These are phyloP conservation scores for Nicotiana otophora DNA, from an alignment of 257 asterid genomes.

Conservation along the genomic window DNA sequence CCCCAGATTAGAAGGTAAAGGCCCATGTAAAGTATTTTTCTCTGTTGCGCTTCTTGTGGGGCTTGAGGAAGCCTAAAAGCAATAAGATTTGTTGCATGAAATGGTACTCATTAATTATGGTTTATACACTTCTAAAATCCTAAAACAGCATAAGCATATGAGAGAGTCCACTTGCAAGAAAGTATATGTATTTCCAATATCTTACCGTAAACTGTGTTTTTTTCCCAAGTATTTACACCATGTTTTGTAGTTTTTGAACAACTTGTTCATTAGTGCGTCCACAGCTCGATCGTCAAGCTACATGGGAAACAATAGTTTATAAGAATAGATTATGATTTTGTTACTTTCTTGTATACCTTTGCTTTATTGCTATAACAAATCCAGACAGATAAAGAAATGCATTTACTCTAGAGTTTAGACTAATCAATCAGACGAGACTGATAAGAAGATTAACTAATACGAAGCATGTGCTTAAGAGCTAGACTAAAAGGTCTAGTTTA, in stretches of 20 bases:
- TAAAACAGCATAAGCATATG: background rate
- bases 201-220: conserved; percentile 91
- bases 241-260: conserved; percentile 94
- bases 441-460: background rate
- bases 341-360: background rate
- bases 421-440: conserved; percentile 4
- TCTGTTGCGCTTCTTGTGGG: conserved; percentile 73
- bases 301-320: conserved; percentile 10
- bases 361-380: conserved; percentile 17
- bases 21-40: conserved; percentile 94
- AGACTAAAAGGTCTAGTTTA: background rate
- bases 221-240: conserved; percentile 97
- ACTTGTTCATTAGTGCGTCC: conserved; percentile 82
- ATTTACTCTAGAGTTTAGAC: background rate
- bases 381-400: conserved; percentile 6
- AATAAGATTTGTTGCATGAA: conserved; percentile 7
- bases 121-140: background rate
- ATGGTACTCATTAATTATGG: background rate
- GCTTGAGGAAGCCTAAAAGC: conserved; percentile 81
- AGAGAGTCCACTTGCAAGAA: conserved; percentile 1
- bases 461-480: background rate
- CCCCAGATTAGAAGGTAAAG: conserved; percentile 99
- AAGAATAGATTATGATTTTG: background rate
- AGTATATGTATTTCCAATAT: conserved; percentile 9
- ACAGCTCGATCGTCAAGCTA: conserved; percentile 97